Evolutionary conservation across 2,329 filamentous ascomycete species (phyloP).

Genomic region (Fusarium tupiense): DNA sequence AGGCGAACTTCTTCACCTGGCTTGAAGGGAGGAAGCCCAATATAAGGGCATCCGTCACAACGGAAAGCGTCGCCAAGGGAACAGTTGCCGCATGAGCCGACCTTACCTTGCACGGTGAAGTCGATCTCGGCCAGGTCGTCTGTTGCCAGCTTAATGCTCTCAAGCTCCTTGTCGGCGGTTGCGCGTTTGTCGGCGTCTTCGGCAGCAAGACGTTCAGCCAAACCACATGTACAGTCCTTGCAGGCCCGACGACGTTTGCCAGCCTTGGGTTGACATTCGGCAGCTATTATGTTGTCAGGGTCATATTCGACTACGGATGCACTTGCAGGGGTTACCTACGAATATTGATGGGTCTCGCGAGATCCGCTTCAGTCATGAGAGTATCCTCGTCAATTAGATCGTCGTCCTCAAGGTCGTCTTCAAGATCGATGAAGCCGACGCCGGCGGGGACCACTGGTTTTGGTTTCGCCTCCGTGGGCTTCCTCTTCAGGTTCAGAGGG

Average conservation of each 20-base stretch:
- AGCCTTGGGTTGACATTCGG: conserved; percentile 86
- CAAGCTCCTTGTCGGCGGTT: conserved; percentile 72
- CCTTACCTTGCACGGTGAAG: conserved; percentile 97
- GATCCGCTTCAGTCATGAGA: conserved; percentile 85
- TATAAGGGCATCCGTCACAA: conserved; percentile 80
- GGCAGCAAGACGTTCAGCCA: conserved; percentile 85
- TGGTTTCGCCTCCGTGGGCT: conserved; percentile 52
- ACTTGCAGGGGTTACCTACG: conserved; percentile 67
- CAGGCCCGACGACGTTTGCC: conserved; percentile 92
- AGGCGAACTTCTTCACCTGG: conserved; percentile 93
- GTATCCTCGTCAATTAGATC: conserved; percentile 93
- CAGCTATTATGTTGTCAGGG: conserved; percentile 59
- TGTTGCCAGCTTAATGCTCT: conserved; percentile 74
- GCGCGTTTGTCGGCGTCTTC: conserved; percentile 81
- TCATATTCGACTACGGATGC: neutral
- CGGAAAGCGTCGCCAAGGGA: conserved; percentile 90
- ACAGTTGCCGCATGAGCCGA: conserved; percentile 94
- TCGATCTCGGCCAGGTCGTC: conserved; percentile 88
- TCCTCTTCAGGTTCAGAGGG: conserved; percentile 55
- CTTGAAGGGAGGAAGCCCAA: conserved; percentile 95
- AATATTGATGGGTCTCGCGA: conserved; percentile 78
- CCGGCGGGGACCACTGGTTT: conserved; percentile 59
- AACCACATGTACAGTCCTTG: conserved; percentile 97
- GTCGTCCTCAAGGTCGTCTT: conserved; percentile 75
- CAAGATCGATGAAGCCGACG: conserved; percentile 75